Conservation (phyloP, 257 asterid species). For the Cynanchum wilfordii region DNA sequence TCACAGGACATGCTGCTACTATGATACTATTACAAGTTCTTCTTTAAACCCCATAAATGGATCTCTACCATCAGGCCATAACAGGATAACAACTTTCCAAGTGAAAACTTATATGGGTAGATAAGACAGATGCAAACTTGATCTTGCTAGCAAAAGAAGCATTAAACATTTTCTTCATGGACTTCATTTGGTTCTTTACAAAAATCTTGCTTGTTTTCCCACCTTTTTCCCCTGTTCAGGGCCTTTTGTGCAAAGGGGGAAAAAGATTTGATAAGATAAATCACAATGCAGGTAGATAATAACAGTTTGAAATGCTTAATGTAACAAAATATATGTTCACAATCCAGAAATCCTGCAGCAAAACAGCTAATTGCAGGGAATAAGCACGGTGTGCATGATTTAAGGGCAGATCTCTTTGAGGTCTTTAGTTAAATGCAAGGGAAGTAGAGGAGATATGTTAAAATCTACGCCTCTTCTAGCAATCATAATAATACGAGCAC, state of each 20-base stretch:
- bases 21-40: neutral
- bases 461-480: neutral
- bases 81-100: neutral
- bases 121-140: neutral
- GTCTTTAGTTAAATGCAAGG: too few species aligned
- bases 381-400: neutral
- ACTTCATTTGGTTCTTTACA: neutral
- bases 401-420: too few species aligned
- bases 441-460: too few species aligned
- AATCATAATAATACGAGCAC: neutral
- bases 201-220: neutral
- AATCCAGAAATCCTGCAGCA: neutral
- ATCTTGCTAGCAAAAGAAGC: neutral
- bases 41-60: neutral
- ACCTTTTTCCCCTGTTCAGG: neutral
- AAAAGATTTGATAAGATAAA: neutral
- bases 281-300: neutral
- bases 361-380: neutral
- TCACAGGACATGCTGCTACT: too few species aligned
- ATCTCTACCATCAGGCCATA: neutral
- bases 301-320: neutral
- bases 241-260: neutral
- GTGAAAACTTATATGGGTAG: neutral
- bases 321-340: neutral
- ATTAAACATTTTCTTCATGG: neutral